A percentile compares a stretch with the other conserved stretches of the same genome.
Evolutionary conservation across 176 grass and related monocot species (phyloP).

Genomic region (Bromus sterilis): DNA sequence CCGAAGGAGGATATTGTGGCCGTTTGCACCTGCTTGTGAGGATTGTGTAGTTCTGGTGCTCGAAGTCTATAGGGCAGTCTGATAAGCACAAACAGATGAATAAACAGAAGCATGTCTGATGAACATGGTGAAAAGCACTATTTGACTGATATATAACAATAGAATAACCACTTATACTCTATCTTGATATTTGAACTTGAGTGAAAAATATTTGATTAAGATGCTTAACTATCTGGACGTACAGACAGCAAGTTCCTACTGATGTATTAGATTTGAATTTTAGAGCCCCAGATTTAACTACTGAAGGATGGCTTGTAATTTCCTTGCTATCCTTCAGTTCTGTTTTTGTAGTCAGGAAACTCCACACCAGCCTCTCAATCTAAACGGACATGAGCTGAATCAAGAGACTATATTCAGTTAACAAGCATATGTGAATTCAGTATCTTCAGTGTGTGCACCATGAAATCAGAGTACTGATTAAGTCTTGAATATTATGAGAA

Average conservation of each 20-base stretch:
- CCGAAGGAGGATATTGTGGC: slow-evolving; percentile 22
- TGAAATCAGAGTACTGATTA: no score
- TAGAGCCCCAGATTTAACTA: no score
- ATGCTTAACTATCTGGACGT: no score
- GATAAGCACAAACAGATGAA: background rate
- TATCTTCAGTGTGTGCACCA: no score
- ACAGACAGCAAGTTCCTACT: background rate
- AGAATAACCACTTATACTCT: no score
- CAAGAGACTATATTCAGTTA: background rate
- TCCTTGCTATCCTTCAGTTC: background rate
- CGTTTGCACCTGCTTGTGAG: slow-evolving; percentile 63
- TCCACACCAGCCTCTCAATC: background rate
- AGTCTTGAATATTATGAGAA: no score
- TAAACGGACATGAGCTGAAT: background rate
- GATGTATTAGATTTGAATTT: no score
- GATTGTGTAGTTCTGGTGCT: slow-evolving; percentile 53
- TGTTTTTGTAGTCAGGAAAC: background rate
- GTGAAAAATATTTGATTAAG: no score
- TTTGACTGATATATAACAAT: no score
- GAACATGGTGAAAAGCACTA: no score
- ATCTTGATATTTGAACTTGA: no score
- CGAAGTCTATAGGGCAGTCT: slow-evolving; percentile 53
- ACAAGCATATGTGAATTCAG: background rate
- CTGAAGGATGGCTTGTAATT: background rate
- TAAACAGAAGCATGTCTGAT: background rate